Percentiles rank a stretch among this genome's conserved stretches.
These are phyloP conservation scores for Entomophthora muscae DNA, from an alignment of 371 early-diverging fungal species.

Conservation along the genomic window DNA sequence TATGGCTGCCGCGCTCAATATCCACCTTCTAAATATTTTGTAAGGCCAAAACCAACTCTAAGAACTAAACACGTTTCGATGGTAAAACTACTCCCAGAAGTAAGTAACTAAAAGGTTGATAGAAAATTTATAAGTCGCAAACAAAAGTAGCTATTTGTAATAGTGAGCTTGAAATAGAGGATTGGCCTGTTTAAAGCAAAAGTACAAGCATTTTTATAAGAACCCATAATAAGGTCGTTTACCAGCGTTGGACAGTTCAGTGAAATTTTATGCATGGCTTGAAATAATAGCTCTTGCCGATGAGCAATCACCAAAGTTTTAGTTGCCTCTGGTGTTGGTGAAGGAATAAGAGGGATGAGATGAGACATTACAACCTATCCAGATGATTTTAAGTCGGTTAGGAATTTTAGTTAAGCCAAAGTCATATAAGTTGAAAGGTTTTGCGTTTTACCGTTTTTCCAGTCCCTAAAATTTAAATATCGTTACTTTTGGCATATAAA, in stretches of 20 bases:
- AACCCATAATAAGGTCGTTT: no score
- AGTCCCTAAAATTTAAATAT: constrained; percentile 29
- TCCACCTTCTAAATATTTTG: constrained; percentile 23
- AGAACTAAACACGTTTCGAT: not conserved
- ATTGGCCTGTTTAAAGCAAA: no score
- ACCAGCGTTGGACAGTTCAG: constrained; percentile 31
- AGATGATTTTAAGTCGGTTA: no score
- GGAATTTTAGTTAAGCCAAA: not conserved
- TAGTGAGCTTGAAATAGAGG: no score
- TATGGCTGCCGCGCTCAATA: constrained; percentile 41
- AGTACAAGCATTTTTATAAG: no score
- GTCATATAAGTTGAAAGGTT: not conserved
- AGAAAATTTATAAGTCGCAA: no score
- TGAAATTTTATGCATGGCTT: constrained; percentile 50
- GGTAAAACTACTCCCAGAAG: no score
- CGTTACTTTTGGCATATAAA: constrained; percentile 8
- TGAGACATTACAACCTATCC: constrained; percentile 71
- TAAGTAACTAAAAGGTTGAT: no score
- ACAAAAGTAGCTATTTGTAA: no score
- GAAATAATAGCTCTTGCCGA: constrained; percentile 65
- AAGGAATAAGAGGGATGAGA: constrained; percentile 46
- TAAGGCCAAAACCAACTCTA: not conserved
- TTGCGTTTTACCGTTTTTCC: constrained; percentile 56
- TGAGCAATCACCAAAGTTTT: constrained; percentile 73
- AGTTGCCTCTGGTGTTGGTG: constrained; percentile 37